A percentile compares a stretch with the other conserved stretches of the same genome.
Conservation (phyloP, 805 yeast species). For the Pichia deserticola region DNA sequence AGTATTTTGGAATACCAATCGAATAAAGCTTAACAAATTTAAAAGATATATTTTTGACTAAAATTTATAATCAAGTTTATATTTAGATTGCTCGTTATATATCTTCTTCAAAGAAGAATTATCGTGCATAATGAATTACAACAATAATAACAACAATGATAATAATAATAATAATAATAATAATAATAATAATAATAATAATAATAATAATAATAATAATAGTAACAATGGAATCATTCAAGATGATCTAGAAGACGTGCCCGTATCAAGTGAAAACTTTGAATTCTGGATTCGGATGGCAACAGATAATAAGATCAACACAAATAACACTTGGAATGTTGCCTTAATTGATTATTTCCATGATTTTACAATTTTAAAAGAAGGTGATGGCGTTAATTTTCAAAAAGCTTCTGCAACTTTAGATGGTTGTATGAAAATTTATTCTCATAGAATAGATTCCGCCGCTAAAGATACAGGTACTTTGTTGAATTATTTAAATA, state of each 20-base stretch:
- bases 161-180: too few relatives aligned
- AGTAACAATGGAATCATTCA: too few relatives aligned
- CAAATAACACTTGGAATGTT: slow-evolving; percentile 82
- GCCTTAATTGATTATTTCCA: slow-evolving; percentile 89
- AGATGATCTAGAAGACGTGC: background rate
- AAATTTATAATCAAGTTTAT: too few relatives aligned
- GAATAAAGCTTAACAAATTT: too few relatives aligned
- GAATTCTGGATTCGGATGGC: slow-evolving; percentile 81
- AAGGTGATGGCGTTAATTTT: slow-evolving; percentile 75
- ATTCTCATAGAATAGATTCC: slow-evolving; percentile 84
- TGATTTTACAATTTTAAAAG: slow-evolving; percentile 67
- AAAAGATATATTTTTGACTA: too few relatives aligned
- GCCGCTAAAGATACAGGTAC: slow-evolving; percentile 88
- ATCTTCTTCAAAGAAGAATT: too few relatives aligned
- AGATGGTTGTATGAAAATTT: slow-evolving; percentile 92
- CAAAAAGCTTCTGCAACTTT: slow-evolving; percentile 86
- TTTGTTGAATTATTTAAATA: slow-evolving; percentile 42
- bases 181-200: background rate
- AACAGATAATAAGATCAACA: slow-evolving; percentile 75
- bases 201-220: background rate
- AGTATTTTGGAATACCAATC: too few relatives aligned
- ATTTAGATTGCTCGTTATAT: too few relatives aligned
- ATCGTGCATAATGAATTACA: too few relatives aligned
- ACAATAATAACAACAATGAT: background rate
- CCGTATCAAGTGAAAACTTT: slow-evolving; percentile 39